These are phyloP conservation scores for Triglochin maritima DNA, from an alignment of 106 monocot genomes.

Conservation along the genomic window DNA sequence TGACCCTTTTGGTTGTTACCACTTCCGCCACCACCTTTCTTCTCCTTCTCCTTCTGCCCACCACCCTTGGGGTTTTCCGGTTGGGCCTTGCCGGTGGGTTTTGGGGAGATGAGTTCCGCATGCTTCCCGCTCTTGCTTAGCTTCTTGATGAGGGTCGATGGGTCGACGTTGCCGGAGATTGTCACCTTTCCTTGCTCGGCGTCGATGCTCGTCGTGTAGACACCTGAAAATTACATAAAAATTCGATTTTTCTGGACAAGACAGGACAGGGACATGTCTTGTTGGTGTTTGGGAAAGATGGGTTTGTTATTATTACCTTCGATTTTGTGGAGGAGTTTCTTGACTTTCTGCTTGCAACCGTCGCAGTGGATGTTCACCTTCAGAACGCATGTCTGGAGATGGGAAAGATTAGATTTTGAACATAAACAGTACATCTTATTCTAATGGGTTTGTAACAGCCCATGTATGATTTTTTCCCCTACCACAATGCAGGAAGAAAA, in stretches of 20 bases:
- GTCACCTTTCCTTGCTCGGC: slow-evolving; percentile 64
- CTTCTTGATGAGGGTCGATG: slow-evolving; percentile 50
- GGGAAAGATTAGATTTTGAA: neutral
- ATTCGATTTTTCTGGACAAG: neutral
- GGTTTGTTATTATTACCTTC: slow-evolving; percentile 12
- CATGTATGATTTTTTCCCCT: neutral
- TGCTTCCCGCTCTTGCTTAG: slow-evolving; percentile 59
- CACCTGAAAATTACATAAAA: slow-evolving; percentile 26
- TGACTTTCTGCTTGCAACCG: slow-evolving; percentile 31
- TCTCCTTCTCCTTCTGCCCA: slow-evolving; percentile 12
- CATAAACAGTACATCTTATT: too few species aligned
- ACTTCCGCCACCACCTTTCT: slow-evolving; percentile 7
- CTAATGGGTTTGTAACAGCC: neutral
- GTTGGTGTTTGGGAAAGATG: neutral
- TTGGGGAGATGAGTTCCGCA: slow-evolving; percentile 42
- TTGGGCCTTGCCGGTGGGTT: slow-evolving; percentile 12
- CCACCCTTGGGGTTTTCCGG: slow-evolving; percentile 3
- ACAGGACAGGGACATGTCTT: neutral
- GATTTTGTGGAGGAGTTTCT: slow-evolving; percentile 26
- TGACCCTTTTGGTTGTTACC: slow-evolving; percentile 27
- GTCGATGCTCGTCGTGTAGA: slow-evolving; percentile 43
- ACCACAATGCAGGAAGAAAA: neutral
- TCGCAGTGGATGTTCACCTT: slow-evolving; percentile 30
- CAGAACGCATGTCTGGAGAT: slow-evolving; percentile 20
- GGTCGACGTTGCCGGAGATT: slow-evolving; percentile 60